Conservation (phyloP, 139 green algal genomes). For the Choricystis sp. region DNA sequence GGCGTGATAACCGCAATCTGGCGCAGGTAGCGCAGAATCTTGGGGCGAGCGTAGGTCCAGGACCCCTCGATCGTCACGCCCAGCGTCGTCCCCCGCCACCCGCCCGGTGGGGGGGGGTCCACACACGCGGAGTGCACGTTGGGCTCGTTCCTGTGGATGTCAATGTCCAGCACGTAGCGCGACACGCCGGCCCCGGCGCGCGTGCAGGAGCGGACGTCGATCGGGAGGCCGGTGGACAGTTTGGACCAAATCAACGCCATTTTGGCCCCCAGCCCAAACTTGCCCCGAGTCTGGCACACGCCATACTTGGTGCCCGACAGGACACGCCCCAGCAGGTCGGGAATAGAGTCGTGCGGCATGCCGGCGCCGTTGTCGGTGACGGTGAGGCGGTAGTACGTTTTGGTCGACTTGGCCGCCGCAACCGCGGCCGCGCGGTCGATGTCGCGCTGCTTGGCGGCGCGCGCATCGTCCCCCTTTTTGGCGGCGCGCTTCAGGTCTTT, state of each 20-base stretch:
- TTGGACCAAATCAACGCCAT: conserved; percentile 95
- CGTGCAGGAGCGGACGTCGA: conserved; percentile 57
- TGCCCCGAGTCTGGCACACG: conserved; percentile 84
- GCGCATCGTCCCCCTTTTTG: background rate
- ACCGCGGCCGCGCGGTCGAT: conserved; percentile 18
- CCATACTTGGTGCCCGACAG: conserved; percentile 91
- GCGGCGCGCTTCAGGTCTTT: conserved; percentile 43
- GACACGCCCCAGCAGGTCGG: conserved; percentile 84
- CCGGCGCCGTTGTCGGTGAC: conserved; percentile 82
- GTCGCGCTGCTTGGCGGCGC: conserved; percentile 28
- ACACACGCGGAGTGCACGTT: conserved; percentile 62
- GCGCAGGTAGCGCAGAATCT: conserved; percentile 74
- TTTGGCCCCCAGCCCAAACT: conserved; percentile 95
- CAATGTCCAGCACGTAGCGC: conserved; percentile 85
- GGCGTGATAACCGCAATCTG: conserved; percentile 96
- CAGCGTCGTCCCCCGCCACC: conserved; percentile 71
- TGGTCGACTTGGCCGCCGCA: conserved; percentile 15
- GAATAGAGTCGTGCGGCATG: conserved; percentile 89
- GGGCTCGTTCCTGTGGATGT: conserved; percentile 91
- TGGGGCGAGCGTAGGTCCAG: conserved; percentile 65
- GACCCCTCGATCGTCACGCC: conserved; percentile 81
- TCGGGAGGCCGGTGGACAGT: conserved; percentile 87
- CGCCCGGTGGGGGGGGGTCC: conserved; percentile 22
- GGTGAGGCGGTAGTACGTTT: conserved; percentile 55
- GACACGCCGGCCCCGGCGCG: conserved; percentile 27